Percentiles rank a stretch among this genome's conserved stretches.
Conservation (phyloP, 495 filamentous ascomycete genomes). For the Pyronema domesticum region DNA sequence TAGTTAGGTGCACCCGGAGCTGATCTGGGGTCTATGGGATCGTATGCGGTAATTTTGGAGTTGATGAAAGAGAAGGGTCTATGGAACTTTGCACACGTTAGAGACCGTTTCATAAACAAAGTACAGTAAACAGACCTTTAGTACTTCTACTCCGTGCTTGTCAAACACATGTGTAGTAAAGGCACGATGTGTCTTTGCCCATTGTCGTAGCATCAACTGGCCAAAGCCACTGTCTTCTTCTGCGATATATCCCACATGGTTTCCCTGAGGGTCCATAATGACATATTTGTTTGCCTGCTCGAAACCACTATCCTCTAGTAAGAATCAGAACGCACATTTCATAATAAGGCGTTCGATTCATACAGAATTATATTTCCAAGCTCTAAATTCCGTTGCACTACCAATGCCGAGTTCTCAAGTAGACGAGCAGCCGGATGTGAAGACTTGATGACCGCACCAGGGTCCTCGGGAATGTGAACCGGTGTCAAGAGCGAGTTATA, state of each 20-base stretch:
- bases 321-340: neutral
- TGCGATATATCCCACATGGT: conserved; percentile 51
- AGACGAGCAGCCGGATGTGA: conserved; percentile 42
- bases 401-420: conserved; percentile 43
- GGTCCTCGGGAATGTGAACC: conserved; percentile 38
- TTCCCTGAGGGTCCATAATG: conserved; percentile 51
- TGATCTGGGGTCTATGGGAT: neutral
- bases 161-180: conserved; percentile 59
- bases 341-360: conserved; percentile 12
- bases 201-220: conserved; percentile 41
- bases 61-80: conserved; percentile 54
- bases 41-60: conserved; percentile 40
- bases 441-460: conserved; percentile 39
- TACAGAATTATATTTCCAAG: conserved; percentile 52
- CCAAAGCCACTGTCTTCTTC: conserved; percentile 47
- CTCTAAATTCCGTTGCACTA: conserved; percentile 49
- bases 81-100: conserved; percentile 34
- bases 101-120: neutral
- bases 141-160: conserved; percentile 42
- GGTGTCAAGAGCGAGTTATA: conserved; percentile 26
- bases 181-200: conserved; percentile 46
- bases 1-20: neutral
- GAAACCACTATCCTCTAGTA: conserved; percentile 33
- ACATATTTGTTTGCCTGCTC: conserved; percentile 59
- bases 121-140: conserved; percentile 29